Conservation (phyloP, 805 yeast species). For the Tetrapisispora taiwanensis region DNA sequence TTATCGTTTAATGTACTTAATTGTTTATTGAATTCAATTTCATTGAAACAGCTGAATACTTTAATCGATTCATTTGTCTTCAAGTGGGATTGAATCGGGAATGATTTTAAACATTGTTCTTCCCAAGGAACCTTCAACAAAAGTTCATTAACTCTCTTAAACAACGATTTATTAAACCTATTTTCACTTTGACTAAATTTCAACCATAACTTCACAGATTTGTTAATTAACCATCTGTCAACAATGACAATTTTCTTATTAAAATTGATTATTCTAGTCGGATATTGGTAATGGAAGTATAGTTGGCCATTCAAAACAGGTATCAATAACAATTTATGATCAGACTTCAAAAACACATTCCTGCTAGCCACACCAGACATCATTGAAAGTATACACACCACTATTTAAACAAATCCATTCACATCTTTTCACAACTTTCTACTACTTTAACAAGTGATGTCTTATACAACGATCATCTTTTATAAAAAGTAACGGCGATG, state of each 20-base stretch:
- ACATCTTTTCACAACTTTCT: too few relatives aligned
- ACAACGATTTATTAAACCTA: constrained; percentile 49
- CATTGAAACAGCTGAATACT: neutral
- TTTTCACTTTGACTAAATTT: constrained; percentile 46
- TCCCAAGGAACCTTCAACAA: constrained; percentile 66
- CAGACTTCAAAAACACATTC: neutral
- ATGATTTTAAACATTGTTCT: constrained; percentile 62
- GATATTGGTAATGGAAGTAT: neutral
- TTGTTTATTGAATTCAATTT: too few relatives aligned
- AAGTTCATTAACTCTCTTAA: constrained; percentile 39
- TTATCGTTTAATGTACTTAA: too few relatives aligned
- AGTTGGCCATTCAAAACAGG: neutral
- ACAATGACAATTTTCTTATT: neutral
- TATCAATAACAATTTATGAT: neutral
- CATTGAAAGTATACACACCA: too few relatives aligned
- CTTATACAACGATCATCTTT: too few relatives aligned
- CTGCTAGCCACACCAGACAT: too few relatives aligned
- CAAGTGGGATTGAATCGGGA: constrained; percentile 60
- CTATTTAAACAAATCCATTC: too few relatives aligned
- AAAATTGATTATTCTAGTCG: neutral
- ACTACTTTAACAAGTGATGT: too few relatives aligned
- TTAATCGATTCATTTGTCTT: neutral
- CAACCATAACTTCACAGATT: constrained; percentile 49
- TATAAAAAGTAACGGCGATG: too few relatives aligned
- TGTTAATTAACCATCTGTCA: constrained; percentile 36